A percentile compares a stretch with the other conserved stretches of the same genome.
Evolutionary conservation across 2,329 filamentous ascomycete species (phyloP).

Genomic region (Hymenoscyphus infarciens): DNA sequence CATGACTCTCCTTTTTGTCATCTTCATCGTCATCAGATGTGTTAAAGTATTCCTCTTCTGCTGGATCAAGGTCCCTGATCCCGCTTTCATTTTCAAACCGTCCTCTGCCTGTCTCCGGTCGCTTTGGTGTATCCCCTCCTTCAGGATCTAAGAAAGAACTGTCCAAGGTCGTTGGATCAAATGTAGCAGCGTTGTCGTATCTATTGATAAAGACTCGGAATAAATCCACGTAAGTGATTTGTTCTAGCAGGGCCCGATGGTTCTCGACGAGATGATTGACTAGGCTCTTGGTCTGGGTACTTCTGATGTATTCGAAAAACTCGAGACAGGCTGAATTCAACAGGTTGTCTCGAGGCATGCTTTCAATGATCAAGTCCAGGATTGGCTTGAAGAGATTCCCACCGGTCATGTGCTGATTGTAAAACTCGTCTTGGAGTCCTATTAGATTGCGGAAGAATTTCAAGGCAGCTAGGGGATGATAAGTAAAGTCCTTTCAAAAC

Average conservation of each 20-base stretch:
- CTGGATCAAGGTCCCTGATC: slow-evolving; percentile 77
- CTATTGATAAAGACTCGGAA: slow-evolving; percentile 73
- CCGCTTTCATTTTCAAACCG: slow-evolving; percentile 53
- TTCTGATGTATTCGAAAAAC: slow-evolving; percentile 86
- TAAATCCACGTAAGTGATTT: slow-evolving; percentile 78
- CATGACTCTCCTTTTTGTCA: background rate
- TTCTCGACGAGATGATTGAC: slow-evolving; percentile 81
- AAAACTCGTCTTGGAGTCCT: slow-evolving; percentile 84
- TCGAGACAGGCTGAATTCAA: slow-evolving; percentile 92
- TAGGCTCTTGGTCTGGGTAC: slow-evolving; percentile 75
- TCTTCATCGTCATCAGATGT: slow-evolving; percentile 84
- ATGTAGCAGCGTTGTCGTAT: slow-evolving; percentile 76
- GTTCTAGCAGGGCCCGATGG: slow-evolving; percentile 72
- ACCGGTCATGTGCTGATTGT: slow-evolving; percentile 78
- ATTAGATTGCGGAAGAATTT: slow-evolving; percentile 91
- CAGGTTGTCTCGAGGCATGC: slow-evolving; percentile 88
- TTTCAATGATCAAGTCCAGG: slow-evolving; percentile 76
- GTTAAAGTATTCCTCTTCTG: slow-evolving; percentile 94
- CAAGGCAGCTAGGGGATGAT: slow-evolving; percentile 61
- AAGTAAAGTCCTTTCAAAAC: slow-evolving; percentile 18
- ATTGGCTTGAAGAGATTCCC: slow-evolving; percentile 81
- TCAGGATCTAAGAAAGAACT: slow-evolving; percentile 69
- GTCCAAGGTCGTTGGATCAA: slow-evolving; percentile 57
- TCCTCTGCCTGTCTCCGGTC: slow-evolving; percentile 50
- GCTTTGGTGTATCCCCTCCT: slow-evolving; percentile 46